Base-by-base conservation (phyloP, 495 filamentous ascomycete genomes). In the Aspergillus kassunensis region DNA sequence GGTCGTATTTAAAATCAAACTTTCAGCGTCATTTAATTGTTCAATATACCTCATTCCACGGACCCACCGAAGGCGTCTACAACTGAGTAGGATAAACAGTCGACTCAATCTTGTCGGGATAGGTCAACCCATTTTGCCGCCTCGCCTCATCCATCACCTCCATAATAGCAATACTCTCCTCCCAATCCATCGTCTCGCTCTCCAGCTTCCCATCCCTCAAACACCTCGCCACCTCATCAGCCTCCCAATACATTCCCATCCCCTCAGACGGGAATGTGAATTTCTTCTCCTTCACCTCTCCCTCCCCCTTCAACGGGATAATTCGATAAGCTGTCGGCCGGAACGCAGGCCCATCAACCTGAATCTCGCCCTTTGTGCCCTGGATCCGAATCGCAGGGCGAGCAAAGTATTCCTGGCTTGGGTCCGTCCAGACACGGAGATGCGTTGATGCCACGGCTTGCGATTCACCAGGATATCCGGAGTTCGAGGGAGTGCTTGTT, bases 211-310 rank as follows among this genome's bases (percentile, higher is more conserved):
- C 89, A 74, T 96, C 90, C 41, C 87, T 78, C 53, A 96, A 61
- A 63, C 89, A 95, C 19, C 88, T 75, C 39, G 86, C 91, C 53
- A 81, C 87, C 74, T 92, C 91, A 75, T 97, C 92, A 15, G 92
- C 92, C 67, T 96, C 91, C 87, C 86, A 97, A 72, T 88, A 92
- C 89, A 95, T 95, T 19, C 90, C 91, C 56, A 88, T 83, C 15
- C 87, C 90, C 60, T 78, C 76, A 13, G 69, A 74, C 18, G 87
- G 85, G 56, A 90, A 84, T 9, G 78, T 74, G 59, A 77, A 84
- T 54, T 85, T 73, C 13, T 85, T 74, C 46, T 82, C 78, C 59
- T 84, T 76, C 3, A 81, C 63, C 55, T 76, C 69, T 4, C 67
- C 63, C 18, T 66, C 59, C 1, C 67, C 72, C 41, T 73, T 70